Evolutionary conservation across 2,329 filamentous ascomycete genomes (phyloP).

Genomic region (Cryphonectria radicalis): DNA sequence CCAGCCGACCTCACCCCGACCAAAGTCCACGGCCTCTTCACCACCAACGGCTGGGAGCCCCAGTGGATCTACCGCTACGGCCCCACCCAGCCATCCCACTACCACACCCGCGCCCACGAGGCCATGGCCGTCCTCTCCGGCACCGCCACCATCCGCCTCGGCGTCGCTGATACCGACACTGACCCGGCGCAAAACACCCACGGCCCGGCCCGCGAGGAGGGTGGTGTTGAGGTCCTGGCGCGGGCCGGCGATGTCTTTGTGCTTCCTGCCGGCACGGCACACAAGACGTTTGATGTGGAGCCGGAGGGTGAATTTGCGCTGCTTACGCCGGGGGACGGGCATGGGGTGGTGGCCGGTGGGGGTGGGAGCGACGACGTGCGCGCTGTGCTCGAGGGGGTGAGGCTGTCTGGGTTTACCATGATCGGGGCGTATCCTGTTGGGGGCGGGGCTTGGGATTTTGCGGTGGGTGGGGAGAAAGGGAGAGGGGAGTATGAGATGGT

Average conservation of each 20-base stretch:
- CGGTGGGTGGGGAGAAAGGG: conserved; percentile 48
- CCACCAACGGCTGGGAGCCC: conserved; percentile 54
- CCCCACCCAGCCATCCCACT: conserved; percentile 58
- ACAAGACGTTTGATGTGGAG: conserved; percentile 53
- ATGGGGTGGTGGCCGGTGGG: conserved; percentile 36
- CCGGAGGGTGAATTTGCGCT: conserved; percentile 44
- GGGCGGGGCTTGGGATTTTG: conserved; percentile 55
- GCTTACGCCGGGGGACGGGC: conserved; percentile 49
- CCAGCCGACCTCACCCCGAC: conserved; percentile 30
- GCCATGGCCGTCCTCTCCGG: conserved; percentile 59
- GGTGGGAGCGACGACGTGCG: conserved; percentile 33
- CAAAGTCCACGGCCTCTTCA: conserved; percentile 48
- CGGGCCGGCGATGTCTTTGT: conserved; percentile 61
- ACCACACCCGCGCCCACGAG: conserved; percentile 61
- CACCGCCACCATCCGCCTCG: conserved; percentile 55
- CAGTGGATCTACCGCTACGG: conserved; percentile 64
- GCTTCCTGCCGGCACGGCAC: conserved; percentile 57
- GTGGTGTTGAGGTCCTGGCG: conserved; percentile 53
- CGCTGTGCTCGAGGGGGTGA: conserved; percentile 41
- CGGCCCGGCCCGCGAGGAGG: conserved; percentile 47
- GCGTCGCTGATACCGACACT: conserved; percentile 50
- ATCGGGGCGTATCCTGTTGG: conserved; percentile 58
- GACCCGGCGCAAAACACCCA: conserved; percentile 43
- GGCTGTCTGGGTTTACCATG: conserved; percentile 55
- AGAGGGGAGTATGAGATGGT: conserved; percentile 48